phyloP scores from a whole-genome alignment of 305 asterid species.

The Fraxinus sp. region DNA sequence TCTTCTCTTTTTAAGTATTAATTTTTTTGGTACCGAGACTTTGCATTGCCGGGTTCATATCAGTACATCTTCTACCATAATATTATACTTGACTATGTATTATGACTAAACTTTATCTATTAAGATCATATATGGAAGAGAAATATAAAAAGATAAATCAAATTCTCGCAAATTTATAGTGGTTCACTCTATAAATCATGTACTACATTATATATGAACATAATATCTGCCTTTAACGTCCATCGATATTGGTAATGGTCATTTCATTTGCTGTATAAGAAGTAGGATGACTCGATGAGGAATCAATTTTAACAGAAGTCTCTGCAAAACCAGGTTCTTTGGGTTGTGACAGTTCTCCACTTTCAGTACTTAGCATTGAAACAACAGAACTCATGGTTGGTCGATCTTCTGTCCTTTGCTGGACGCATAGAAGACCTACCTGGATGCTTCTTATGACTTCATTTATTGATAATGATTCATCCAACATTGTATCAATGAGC shows the following conservation, averaged over 20 bases:
- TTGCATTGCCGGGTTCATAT: not conserved
- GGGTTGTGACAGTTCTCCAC: constrained; percentile 9
- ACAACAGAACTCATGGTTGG: constrained; percentile 16
- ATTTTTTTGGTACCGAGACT: too few species aligned
- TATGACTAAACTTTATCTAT: too few species aligned
- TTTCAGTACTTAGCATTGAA: not conserved
- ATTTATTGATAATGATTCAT: not conserved
- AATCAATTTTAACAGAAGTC: not conserved
- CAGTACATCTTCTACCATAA: too few species aligned
- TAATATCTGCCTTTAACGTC: not conserved
- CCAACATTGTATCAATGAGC: not conserved
- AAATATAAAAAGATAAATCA: too few species aligned
- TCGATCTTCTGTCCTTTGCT: not conserved
- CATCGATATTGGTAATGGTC: not conserved
- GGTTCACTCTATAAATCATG: not conserved
- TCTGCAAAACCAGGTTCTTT: constrained; percentile 1
- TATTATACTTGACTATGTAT: too few species aligned
- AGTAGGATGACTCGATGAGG: not conserved
- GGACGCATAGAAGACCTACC: constrained; percentile 12
- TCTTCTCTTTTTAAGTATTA: too few species aligned
- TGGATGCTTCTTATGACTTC: constrained; percentile 8
- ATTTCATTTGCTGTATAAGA: not conserved
- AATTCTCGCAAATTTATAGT: too few species aligned
- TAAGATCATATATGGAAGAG: too few species aligned
- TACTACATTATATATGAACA: not conserved